Percentiles rank a stretch among this genome's conserved stretches.
phyloP scores from a whole-genome alignment of 2,329 filamentous ascomycete species.

The Nemania sp. region DNA sequence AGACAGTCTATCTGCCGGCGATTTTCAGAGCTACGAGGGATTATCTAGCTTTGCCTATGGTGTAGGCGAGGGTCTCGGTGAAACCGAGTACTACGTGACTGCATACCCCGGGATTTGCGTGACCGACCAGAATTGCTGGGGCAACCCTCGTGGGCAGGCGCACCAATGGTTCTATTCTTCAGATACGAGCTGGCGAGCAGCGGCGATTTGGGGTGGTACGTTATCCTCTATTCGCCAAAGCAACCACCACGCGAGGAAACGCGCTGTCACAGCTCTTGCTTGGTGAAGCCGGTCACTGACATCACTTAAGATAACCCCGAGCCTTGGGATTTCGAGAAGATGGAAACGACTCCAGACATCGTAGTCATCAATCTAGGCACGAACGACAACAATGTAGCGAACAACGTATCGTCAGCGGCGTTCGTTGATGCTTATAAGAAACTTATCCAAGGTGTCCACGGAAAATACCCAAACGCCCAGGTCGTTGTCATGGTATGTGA shows the following conservation, averaged over 20 bases:
- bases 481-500: slow-evolving; percentile 48
- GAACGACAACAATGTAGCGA: slow-evolving; percentile 49
- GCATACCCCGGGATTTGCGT: slow-evolving; percentile 63
- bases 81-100: slow-evolving; percentile 61
- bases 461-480: slow-evolving; percentile 50
- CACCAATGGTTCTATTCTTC: slow-evolving; percentile 62
- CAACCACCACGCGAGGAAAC: not conserved
- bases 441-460: slow-evolving; percentile 51
- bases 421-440: slow-evolving; percentile 49
- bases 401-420: slow-evolving; percentile 44
- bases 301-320: slow-evolving; percentile 44
- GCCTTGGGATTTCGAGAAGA: slow-evolving; percentile 49
- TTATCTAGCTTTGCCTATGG: slow-evolving; percentile 60
- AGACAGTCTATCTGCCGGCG: slow-evolving; percentile 56
- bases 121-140: slow-evolving; percentile 59
- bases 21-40: slow-evolving; percentile 62
- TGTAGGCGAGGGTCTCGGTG: slow-evolving; percentile 58
- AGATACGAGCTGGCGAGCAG: slow-evolving; percentile 54
- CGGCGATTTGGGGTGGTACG: slow-evolving; percentile 47
- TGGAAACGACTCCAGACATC: slow-evolving; percentile 46
- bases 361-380: slow-evolving; percentile 53
- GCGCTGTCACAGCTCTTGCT: not conserved
- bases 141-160: slow-evolving; percentile 51
- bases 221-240: slow-evolving; percentile 19
- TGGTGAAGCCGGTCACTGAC: slow-evolving; percentile 6